phyloP scores from a whole-genome alignment of 148 eudicot genomes.

The Bassia scoparia region DNA sequence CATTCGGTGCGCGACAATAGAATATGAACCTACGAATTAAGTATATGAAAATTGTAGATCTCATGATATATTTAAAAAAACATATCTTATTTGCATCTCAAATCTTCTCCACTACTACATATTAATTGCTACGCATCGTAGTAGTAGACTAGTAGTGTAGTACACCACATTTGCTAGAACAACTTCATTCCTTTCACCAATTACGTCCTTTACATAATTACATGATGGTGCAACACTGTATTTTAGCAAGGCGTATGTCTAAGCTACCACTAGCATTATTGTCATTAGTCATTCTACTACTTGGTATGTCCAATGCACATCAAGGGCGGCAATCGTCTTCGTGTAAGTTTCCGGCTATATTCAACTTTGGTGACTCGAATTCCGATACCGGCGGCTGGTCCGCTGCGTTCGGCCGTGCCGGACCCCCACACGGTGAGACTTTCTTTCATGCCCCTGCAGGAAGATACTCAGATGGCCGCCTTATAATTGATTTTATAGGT shows the following conservation, averaged over 20 bases:
- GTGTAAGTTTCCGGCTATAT: slow-evolving; percentile 48
- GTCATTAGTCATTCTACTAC: neutral
- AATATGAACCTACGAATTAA: no score
- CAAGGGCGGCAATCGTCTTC: neutral
- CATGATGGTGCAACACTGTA: neutral
- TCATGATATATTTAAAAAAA: no score
- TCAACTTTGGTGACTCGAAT: slow-evolving; percentile 79
- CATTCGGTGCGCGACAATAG: no score
- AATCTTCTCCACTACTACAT: no score
- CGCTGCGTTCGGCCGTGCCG: slow-evolving; percentile 62
- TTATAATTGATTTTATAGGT: slow-evolving; percentile 64
- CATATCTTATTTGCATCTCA: no score
- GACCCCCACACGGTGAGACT: slow-evolving; percentile 55
- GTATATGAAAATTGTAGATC: no score
- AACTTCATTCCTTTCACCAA: no score
- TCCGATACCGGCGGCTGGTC: slow-evolving; percentile 78
- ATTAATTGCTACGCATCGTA: no score
- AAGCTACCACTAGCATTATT: neutral
- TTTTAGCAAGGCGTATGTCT: neutral
- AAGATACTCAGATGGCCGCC: slow-evolving; percentile 63
- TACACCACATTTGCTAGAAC: no score
- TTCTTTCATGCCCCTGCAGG: slow-evolving; percentile 59
- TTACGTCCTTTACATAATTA: neutral
- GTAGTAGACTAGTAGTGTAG: no score
- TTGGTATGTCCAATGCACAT: neutral